Percentiles rank a stretch among this genome's conserved stretches.
Evolutionary conservation across 768 basidiomycete genomes (phyloP).

Genomic region (Chalciporus chontae): DNA sequence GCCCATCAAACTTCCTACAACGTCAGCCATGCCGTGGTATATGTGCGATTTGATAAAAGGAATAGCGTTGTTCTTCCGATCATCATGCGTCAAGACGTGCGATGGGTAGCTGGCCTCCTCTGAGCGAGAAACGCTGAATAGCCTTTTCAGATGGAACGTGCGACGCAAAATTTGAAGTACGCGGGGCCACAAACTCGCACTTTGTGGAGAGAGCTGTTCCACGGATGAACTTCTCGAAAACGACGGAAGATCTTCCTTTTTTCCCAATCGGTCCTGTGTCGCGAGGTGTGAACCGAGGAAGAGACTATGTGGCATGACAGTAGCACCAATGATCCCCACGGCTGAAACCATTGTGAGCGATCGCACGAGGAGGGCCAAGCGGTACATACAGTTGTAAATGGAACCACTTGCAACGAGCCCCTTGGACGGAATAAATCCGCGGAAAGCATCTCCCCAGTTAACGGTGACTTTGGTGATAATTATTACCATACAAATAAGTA

Average conservation of each 20-base stretch:
- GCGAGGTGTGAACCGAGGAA: slow-evolving; percentile 85
- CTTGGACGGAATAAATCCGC: slow-evolving; percentile 74
- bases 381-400: slow-evolving; percentile 60
- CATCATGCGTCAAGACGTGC: slow-evolving; percentile 43
- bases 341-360: slow-evolving; percentile 35
- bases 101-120: slow-evolving; percentile 19
- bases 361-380: slow-evolving; percentile 6
- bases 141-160: slow-evolving; percentile 10
- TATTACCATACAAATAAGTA: slow-evolving; percentile 75
- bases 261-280: slow-evolving; percentile 69
- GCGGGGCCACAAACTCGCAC: slow-evolving; percentile 22
- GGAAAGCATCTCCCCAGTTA: slow-evolving; percentile 69
- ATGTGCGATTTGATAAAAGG: slow-evolving; percentile 60
- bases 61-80: slow-evolving; percentile 54
- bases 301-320: slow-evolving; percentile 92
- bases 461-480: slow-evolving; percentile 71
- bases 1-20: slow-evolving; percentile 67
- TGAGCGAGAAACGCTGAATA: slow-evolving; percentile 24
- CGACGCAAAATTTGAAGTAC: slow-evolving; percentile 7
- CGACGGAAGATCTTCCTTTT: slow-evolving; percentile 21
- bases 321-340: slow-evolving; percentile 76
- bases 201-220: not conserved
- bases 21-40: slow-evolving; percentile 62
- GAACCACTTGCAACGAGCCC: slow-evolving; percentile 51
- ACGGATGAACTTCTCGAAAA: slow-evolving; percentile 1